Conservation (phyloP, 371 early-diverging fungal species). For the Massospora cicadina region DNA sequence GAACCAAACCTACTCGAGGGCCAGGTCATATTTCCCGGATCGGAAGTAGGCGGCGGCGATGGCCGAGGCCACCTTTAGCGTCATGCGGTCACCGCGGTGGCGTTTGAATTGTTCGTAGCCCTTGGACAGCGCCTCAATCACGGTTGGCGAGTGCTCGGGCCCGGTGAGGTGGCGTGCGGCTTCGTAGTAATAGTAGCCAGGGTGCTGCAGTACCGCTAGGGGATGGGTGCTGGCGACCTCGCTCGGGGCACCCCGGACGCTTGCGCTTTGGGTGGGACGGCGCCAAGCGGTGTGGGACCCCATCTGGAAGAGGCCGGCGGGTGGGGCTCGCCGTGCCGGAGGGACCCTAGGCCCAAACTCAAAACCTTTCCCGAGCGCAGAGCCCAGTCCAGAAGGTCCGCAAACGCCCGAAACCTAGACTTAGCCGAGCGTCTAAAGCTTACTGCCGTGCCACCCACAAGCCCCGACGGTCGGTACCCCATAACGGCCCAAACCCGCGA, state of each 20-base stretch:
- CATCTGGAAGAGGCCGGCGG: neutral
- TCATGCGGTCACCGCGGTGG: conserved; percentile 54
- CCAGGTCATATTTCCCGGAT: conserved; percentile 64
- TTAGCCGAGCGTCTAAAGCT: no score
- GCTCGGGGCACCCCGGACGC: no score
- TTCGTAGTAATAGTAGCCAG: conserved; percentile 68
- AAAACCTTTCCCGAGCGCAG: neutral
- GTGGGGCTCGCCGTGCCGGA: neutral
- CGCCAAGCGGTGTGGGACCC: neutral
- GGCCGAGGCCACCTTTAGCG: conserved; percentile 64
- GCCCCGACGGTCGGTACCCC: conserved; percentile 44
- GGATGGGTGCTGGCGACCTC: conserved; percentile 25
- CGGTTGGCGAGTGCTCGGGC: conserved; percentile 42
- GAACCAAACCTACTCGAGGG: conserved; percentile 32
- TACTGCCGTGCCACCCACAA: conserved; percentile 59
- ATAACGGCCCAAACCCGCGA: conserved; percentile 1
- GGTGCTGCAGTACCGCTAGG: conserved; percentile 53
- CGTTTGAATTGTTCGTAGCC: conserved; percentile 75
- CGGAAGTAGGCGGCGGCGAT: conserved; percentile 67
- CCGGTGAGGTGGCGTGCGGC: conserved; percentile 32
- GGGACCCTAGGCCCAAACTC: neutral
- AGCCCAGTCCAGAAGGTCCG: neutral
- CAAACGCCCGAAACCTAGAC: neutral
- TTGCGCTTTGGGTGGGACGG: neutral
- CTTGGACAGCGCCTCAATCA: conserved; percentile 66